A percentile compares a stretch with the other conserved stretches of the same genome.
Conservation (phyloP, 768 basidiomycete species). For the Tephrocybe sp. region DNA sequence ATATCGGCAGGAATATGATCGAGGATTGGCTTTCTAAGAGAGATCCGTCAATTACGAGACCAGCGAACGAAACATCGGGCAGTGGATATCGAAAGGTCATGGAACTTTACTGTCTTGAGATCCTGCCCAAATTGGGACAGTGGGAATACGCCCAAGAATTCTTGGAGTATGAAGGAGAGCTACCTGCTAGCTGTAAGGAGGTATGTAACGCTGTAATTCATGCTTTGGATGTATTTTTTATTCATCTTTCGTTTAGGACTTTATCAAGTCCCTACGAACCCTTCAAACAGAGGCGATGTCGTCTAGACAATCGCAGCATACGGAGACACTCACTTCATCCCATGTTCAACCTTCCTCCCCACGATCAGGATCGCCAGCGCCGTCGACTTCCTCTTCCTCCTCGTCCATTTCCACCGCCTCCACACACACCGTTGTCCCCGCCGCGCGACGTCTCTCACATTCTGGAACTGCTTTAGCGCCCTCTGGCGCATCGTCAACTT, state of each 20-base stretch:
- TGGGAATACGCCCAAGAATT: conserved; percentile 83
- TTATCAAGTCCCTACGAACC: conserved; percentile 38
- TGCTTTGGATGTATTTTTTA: conserved; percentile 8
- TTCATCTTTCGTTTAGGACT: conserved; percentile 24
- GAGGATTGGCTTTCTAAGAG: conserved; percentile 78
- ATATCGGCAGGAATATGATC: conserved; percentile 59
- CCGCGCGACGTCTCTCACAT: conserved; percentile 25
- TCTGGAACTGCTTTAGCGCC: conserved; percentile 22
- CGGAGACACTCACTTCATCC: conserved; percentile 20
- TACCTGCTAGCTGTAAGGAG: conserved; percentile 45
- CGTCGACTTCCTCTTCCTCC: conserved; percentile 60
- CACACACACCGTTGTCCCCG: conserved; percentile 67
- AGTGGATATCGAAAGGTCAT: conserved; percentile 73
- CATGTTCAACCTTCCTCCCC: conserved; percentile 26
- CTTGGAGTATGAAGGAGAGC: conserved; percentile 67
- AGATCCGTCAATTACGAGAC: conserved; percentile 27
- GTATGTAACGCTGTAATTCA: conserved; percentile 33
- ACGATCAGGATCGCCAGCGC: conserved; percentile 44
- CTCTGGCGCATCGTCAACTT: conserved; percentile 32
- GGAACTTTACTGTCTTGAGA: conserved; percentile 71
- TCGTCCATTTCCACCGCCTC: conserved; percentile 73
- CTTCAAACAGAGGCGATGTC: conserved; percentile 37
- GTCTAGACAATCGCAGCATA: conserved; percentile 25
- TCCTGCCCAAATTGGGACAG: conserved; percentile 69
- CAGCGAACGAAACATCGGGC: conserved; percentile 27